These are phyloP conservation scores for Tylopilus sp. DNA, from an alignment of 768 basidiomycete species.

Conservation along the genomic window DNA sequence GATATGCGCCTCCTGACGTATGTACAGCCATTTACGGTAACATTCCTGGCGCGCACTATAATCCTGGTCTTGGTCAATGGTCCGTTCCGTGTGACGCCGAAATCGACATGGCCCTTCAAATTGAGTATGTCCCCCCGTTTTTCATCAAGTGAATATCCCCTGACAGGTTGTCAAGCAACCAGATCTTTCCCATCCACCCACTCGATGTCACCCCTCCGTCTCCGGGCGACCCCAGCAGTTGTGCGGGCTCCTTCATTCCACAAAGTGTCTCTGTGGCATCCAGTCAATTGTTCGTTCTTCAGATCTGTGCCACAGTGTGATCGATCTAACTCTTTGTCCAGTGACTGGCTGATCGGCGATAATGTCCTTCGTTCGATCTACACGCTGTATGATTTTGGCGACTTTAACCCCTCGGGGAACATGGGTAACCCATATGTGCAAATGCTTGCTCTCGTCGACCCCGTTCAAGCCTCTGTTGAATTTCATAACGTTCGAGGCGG, in stretches of 20 bases:
- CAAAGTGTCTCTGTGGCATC: conserved; percentile 52
- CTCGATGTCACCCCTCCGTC: conserved; percentile 63
- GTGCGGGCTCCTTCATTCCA: conserved; percentile 76
- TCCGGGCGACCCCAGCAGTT: conserved; percentile 43
- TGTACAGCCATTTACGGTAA: conserved; percentile 67
- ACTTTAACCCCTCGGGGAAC: conserved; percentile 58
- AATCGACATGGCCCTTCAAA: conserved; percentile 75
- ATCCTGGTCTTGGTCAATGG: conserved; percentile 58
- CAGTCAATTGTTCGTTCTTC: conserved; percentile 60
- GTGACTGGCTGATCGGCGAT: conserved; percentile 82
- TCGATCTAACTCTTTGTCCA: conserved; percentile 27
- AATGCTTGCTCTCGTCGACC: conserved; percentile 65
- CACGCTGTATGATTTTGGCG: conserved; percentile 81
- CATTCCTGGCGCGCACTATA: conserved; percentile 60
- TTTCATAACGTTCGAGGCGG: conserved; percentile 71
- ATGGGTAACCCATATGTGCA: conserved; percentile 80
- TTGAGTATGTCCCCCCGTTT: conserved; percentile 50
- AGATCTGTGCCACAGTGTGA: background rate
- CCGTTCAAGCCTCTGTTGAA: conserved; percentile 64
- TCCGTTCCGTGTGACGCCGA: conserved; percentile 69
- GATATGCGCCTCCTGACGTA: conserved; percentile 66
- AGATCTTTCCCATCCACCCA: conserved; percentile 75
- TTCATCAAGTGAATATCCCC: conserved; percentile 1
- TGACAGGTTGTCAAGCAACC: conserved; percentile 46
- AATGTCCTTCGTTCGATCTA: conserved; percentile 82